These are phyloP conservation scores for Globisporangium apiculatum DNA, from an alignment of 352 stramenopile genomes.

Conservation along the genomic window DNA sequence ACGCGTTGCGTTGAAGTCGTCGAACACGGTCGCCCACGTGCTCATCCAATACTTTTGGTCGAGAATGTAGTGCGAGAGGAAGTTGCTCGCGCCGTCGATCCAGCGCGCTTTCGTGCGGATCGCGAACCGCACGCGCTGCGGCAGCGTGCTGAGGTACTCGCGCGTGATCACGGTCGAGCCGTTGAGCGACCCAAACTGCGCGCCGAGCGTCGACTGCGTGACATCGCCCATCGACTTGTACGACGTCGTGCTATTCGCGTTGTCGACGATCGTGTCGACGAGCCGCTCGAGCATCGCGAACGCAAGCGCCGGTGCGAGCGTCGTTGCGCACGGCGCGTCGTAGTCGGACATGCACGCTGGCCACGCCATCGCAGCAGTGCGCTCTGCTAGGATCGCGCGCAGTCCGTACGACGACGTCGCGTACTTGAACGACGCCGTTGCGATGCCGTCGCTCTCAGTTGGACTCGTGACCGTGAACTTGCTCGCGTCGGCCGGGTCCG, in stretches of 20 bases:
- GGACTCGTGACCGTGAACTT: slow-evolving; percentile 12
- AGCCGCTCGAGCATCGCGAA: slow-evolving; percentile 43
- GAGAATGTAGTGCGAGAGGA: slow-evolving; percentile 41
- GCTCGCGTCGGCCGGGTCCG: neutral
- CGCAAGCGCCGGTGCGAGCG: slow-evolving; percentile 15
- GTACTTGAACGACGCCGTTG: slow-evolving; percentile 33
- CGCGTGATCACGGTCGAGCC: slow-evolving; percentile 23
- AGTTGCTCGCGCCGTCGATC: slow-evolving; percentile 39
- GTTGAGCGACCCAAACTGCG: slow-evolving; percentile 6
- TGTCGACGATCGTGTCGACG: slow-evolving; percentile 23
- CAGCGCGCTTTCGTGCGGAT: slow-evolving; percentile 40
- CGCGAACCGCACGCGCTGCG: slow-evolving; percentile 41
- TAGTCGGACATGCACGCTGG: slow-evolving; percentile 20
- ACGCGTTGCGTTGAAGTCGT: slow-evolving; percentile 19
- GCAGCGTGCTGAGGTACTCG: slow-evolving; percentile 33
- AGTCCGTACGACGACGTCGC: slow-evolving; percentile 38
- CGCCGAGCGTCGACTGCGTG: slow-evolving; percentile 20
- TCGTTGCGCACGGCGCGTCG: slow-evolving; percentile 20
- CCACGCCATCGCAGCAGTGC: slow-evolving; percentile 17
- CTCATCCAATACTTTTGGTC: slow-evolving; percentile 57
- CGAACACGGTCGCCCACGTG: slow-evolving; percentile 38
- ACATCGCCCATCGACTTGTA: slow-evolving; percentile 44
- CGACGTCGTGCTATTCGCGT: slow-evolving; percentile 38
- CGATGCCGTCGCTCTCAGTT: slow-evolving; percentile 8
- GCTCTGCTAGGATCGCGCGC: slow-evolving; percentile 27